Base-by-base conservation (phyloP, 2,329 filamentous ascomycete genomes). In the Camillea tinctor region DNA sequence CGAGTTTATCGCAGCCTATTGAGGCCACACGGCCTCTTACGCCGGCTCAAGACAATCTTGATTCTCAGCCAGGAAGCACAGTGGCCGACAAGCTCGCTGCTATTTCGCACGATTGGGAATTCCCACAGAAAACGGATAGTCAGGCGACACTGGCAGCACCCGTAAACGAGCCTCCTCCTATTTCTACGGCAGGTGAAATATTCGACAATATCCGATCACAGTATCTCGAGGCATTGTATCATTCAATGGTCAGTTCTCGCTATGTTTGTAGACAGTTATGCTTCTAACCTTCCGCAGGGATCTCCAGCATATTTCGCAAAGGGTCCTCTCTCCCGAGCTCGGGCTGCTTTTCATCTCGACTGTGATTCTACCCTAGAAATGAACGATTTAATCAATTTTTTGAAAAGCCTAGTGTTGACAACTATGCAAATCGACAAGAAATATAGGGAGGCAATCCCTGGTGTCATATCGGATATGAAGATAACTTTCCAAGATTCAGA, bases 231-330 rank as follows among this genome's bases (percentile, higher is more conserved):
- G 80, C 81, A 5, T 74, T 89, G 1, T 88, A 87, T 78, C 80
- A 86, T 75, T 86, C 88, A 59, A 83, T 85, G 79, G 85, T 85
- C 73, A 15, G 79, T 67, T 36, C 76, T 76, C 60, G 17, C 19
- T 20, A 19, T 52, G 26, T 21, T 36, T 15, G 9, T 48, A 1
- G 50, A 7, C 3, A 20, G 13, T 20, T 48, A 22, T 2, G 40
- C 54, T 11, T 57, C 82, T 63, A 81, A 84, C 71, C 66, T 77
- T 11, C 76, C 72, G 8, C 76, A 91, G 82, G 91, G 89, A 36
- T 92, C 91, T 3, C 77, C 94, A 59, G 91, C 91, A 60, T 95
- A 93, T 74, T 93, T 94, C 74, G 88, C 88, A 20, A 95, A 95
- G 77, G 91, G 91, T 0, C 90, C 91, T 1, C 77, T 95, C 20